Percentiles rank a stretch among this genome's conserved stretches.
Conservation (phyloP, 371 early-diverging fungal genomes). For the Dentiscutata heterogama region DNA sequence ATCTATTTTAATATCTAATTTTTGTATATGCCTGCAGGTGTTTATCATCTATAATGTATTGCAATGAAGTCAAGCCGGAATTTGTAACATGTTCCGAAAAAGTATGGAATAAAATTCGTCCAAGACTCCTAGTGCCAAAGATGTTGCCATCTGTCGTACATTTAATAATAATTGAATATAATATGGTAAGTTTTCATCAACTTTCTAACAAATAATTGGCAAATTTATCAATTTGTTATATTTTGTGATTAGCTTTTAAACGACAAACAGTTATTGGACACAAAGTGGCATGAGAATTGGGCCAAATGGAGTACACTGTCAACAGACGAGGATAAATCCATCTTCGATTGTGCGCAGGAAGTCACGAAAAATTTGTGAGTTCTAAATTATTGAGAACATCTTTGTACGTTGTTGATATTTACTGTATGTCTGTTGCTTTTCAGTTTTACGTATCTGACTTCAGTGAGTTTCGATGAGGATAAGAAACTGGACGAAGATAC, state of each 20-base stretch:
- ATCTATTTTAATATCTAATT: not conserved
- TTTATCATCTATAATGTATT: slow-evolving; percentile 27
- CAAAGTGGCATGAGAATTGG: slow-evolving; percentile 19
- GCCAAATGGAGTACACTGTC: slow-evolving; percentile 4
- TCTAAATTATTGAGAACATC: slow-evolving; percentile 13
- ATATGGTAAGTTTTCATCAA: slow-evolving; percentile 13
- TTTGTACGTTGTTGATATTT: no score
- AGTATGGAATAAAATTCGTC: slow-evolving; percentile 17
- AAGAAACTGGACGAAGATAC: slow-evolving; percentile 36
- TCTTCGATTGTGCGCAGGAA: slow-evolving; percentile 3
- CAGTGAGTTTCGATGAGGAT: slow-evolving; percentile 26
- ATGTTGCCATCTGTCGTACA: slow-evolving; percentile 2
- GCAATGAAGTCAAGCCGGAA: slow-evolving; percentile 22
- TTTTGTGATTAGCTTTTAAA: slow-evolving; percentile 27
- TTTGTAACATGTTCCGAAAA: slow-evolving; percentile 24
- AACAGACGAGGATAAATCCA: slow-evolving; percentile 31
- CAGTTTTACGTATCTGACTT: not conserved
- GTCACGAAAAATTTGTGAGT: slow-evolving; percentile 38
- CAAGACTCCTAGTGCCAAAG: slow-evolving; percentile 18
- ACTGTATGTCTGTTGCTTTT: not conserved
- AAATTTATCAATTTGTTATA: slow-evolving; percentile 15
- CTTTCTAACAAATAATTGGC: slow-evolving; percentile 6
- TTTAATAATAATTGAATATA: slow-evolving; percentile 28
- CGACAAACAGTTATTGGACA: slow-evolving; percentile 26
- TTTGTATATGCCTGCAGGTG: slow-evolving; percentile 38